Percentiles rank a stretch among this genome's conserved stretches.
phyloP scores from a whole-genome alignment of 2,329 filamentous ascomycete species.

The Xylariaceae sp. region DNA sequence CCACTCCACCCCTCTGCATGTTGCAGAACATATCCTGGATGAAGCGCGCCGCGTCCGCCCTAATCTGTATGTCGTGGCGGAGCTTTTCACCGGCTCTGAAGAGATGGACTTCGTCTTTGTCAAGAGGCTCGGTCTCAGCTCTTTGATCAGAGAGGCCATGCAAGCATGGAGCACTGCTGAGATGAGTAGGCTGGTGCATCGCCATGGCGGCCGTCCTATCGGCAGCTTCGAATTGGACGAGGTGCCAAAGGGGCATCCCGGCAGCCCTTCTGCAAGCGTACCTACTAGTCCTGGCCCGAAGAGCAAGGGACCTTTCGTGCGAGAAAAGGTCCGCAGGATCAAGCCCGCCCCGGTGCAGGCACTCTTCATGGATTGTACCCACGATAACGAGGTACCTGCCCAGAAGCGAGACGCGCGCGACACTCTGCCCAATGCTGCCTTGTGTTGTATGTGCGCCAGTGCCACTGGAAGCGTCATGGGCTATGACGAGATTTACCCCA shows the following conservation, averaged over 20 bases:
- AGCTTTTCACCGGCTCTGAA: conserved; percentile 92
- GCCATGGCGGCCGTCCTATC: conserved; percentile 87
- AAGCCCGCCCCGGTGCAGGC: conserved; percentile 86
- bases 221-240: conserved; percentile 97
- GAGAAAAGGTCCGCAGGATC: conserved; percentile 72
- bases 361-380: conserved; percentile 98
- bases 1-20: conserved; percentile 89
- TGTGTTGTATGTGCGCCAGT: conserved; percentile 94
- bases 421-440: conserved; percentile 85
- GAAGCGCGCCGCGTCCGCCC: conserved; percentile 84
- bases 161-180: conserved; percentile 95
- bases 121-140: conserved; percentile 83
- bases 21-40: conserved; percentile 92
- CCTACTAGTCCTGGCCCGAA: conserved; percentile 27
- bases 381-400: conserved; percentile 94
- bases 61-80: conserved; percentile 85
- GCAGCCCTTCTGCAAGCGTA: conserved; percentile 32
- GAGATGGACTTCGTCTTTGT: conserved; percentile 96
- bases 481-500: conserved; percentile 94
- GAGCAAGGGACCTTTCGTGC: conserved; percentile 33
- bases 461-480: conserved; percentile 96
- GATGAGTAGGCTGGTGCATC: conserved; percentile 86
- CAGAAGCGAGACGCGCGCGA: conserved; percentile 94
- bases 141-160: conserved; percentile 95
- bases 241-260: conserved; percentile 51